A percentile compares a stretch with the other conserved stretches of the same genome.
Conservation (phyloP, 371 early-diverging fungal genomes). For the Haplosporangium sp. region DNA sequence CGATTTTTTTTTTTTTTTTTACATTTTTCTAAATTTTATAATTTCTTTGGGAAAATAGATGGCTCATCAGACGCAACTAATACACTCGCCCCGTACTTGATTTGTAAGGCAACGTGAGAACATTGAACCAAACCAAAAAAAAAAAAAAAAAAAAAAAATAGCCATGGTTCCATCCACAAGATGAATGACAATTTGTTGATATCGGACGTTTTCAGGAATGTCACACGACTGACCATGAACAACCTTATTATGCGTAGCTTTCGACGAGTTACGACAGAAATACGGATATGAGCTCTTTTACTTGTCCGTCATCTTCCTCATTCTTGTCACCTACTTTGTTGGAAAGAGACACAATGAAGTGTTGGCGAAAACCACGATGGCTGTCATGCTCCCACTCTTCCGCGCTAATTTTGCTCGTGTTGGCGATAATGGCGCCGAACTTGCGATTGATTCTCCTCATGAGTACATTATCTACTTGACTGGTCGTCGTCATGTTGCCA, state of each 20-base stretch:
- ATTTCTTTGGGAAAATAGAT: too few relatives aligned
- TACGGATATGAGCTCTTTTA: constrained; percentile 43
- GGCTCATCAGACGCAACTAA: background rate
- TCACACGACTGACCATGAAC: background rate
- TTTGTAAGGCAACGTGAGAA: constrained; percentile 24
- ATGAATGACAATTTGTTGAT: background rate
- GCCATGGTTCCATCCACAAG: background rate
- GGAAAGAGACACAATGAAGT: constrained; percentile 51
- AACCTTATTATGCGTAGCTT: constrained; percentile 12
- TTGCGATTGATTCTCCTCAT: constrained; percentile 48
- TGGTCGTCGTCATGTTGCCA: constrained; percentile 50
- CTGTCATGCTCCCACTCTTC: constrained; percentile 52
- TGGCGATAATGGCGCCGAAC: constrained; percentile 49
- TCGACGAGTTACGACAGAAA: constrained; percentile 23
- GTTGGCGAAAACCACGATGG: constrained; percentile 53
- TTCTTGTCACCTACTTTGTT: constrained; percentile 33
- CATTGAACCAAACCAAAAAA: too few relatives aligned
- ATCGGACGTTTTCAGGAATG: background rate
- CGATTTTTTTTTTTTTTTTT: too few relatives aligned
- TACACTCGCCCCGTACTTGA: constrained; percentile 18
- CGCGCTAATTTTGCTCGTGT: constrained; percentile 53
- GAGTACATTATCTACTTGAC: constrained; percentile 56
- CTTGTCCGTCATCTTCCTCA: constrained; percentile 28
- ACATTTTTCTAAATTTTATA: too few relatives aligned
- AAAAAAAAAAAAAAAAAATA: background rate